Percentiles rank a stretch among this genome's conserved stretches.
phyloP scores from a whole-genome alignment of 768 basidiomycete species.

The Xerocomellus chrysenteron region DNA sequence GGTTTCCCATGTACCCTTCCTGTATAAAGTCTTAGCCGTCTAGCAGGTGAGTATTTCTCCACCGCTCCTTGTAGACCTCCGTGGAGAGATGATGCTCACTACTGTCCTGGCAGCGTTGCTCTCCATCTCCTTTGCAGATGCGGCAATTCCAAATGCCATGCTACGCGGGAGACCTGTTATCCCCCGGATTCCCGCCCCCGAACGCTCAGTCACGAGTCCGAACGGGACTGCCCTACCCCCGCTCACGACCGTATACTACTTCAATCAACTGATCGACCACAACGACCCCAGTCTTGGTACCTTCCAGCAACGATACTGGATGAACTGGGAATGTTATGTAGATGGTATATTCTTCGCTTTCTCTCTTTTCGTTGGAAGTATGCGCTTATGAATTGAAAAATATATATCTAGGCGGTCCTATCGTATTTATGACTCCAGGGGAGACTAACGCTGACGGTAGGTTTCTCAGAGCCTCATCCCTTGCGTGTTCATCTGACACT shows the following conservation, averaged over 20 bases:
- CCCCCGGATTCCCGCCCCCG: conserved; percentile 10
- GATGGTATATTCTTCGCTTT: conserved; percentile 31
- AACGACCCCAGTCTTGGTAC: conserved; percentile 60
- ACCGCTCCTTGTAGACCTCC: not conserved
- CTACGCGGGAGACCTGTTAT: conserved; percentile 18
- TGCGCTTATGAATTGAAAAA: not conserved
- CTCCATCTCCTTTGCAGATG: conserved; percentile 13
- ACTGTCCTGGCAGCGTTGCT: conserved; percentile 9
- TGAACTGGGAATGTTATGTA: conserved; percentile 66
- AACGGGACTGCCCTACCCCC: conserved; percentile 30
- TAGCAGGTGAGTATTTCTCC: not conserved
- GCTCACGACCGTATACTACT: conserved; percentile 29
- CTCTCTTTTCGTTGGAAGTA: not conserved
- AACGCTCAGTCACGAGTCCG: conserved; percentile 10
- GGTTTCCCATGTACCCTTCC: too few relatives aligned
- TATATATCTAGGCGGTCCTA: conserved; percentile 21
- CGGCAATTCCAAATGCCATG: conserved; percentile 22
- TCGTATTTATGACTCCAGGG: conserved; percentile 52
- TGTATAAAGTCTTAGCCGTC: not conserved
- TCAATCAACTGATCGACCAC: conserved; percentile 43
- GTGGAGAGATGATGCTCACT: conserved; percentile 11
- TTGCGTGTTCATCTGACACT: not conserved
- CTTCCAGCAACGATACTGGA: conserved; percentile 77
- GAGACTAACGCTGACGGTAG: conserved; percentile 53
- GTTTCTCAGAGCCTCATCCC: not conserved